These are phyloP conservation scores for Lactifluus volemus DNA, from an alignment of 768 basidiomycete genomes.

Conservation along the genomic window DNA sequence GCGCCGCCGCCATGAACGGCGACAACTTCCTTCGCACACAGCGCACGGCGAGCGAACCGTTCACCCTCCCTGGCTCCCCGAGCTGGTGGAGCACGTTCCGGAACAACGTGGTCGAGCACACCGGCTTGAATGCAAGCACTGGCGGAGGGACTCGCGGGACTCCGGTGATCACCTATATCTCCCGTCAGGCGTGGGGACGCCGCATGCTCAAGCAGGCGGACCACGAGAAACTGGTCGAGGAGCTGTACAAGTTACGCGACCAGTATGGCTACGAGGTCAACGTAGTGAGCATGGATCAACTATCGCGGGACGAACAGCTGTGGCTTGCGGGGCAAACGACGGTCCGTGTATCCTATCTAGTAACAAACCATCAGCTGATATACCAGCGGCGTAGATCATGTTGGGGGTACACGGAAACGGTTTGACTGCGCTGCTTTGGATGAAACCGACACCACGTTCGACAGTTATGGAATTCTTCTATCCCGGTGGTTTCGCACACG, in stretches of 20 bases:
- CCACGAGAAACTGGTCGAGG: slow-evolving; percentile 71
- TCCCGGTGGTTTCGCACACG: slow-evolving; percentile 74
- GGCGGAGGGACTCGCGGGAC: slow-evolving; percentile 29
- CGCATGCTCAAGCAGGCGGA: slow-evolving; percentile 69
- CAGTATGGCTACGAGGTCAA: slow-evolving; percentile 80
- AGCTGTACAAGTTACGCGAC: slow-evolving; percentile 60
- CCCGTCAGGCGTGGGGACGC: slow-evolving; percentile 81
- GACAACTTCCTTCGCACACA: slow-evolving; percentile 58
- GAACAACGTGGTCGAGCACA: slow-evolving; percentile 62
- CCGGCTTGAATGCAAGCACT: slow-evolving; percentile 45
- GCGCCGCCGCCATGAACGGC: slow-evolving; percentile 74
- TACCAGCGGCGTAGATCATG: slow-evolving; percentile 58
- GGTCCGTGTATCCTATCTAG: slow-evolving; percentile 34
- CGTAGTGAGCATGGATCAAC: slow-evolving; percentile 75
- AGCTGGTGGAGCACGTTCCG: slow-evolving; percentile 84
- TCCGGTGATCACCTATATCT: slow-evolving; percentile 90
- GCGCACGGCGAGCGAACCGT: slow-evolving; percentile 68
- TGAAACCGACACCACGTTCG: slow-evolving; percentile 72
- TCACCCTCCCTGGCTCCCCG: slow-evolving; percentile 61
- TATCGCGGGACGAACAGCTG: slow-evolving; percentile 75
- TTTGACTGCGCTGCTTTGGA: slow-evolving; percentile 82
- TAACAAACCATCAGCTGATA: neutral
- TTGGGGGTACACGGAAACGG: slow-evolving; percentile 95
- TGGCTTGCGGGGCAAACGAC: slow-evolving; percentile 76
- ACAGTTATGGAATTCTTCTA: slow-evolving; percentile 93